A percentile compares a stretch with the other conserved stretches of the same genome.
phyloP scores from a whole-genome alignment of 768 basidiomycete species.

The Amanita muscaria region DNA sequence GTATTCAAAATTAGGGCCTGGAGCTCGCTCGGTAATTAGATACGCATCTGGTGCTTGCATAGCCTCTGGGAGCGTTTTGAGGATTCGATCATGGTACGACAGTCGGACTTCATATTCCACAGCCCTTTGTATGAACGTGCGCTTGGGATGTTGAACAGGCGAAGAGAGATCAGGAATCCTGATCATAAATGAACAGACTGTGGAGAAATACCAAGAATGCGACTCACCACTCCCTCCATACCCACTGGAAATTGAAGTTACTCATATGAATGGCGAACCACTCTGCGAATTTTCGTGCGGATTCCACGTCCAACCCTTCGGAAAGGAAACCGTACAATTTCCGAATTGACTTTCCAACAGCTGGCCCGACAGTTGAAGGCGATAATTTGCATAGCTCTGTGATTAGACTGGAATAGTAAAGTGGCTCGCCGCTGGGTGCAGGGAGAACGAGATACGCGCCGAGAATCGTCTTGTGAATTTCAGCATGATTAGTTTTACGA shows the following conservation, averaged over 20 bases:
- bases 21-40: slow-evolving; percentile 61
- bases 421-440: slow-evolving; percentile 60
- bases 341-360: slow-evolving; percentile 91
- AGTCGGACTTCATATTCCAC: slow-evolving; percentile 86
- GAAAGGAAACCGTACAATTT: slow-evolving; percentile 74
- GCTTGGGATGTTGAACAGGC: slow-evolving; percentile 71
- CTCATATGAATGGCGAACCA: slow-evolving; percentile 98
- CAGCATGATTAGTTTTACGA: not conserved
- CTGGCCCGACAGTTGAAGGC: slow-evolving; percentile 87
- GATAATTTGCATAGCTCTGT: slow-evolving; percentile 94
- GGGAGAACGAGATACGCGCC: slow-evolving; percentile 72
- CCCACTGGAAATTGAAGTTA: slow-evolving; percentile 97
- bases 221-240: slow-evolving; percentile 96
- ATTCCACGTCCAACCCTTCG: slow-evolving; percentile 81
- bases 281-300: slow-evolving; percentile 74
- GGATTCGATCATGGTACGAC: slow-evolving; percentile 88
- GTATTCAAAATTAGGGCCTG: slow-evolving; percentile 76
- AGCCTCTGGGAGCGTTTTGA: slow-evolving; percentile 76
- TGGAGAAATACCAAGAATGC: not conserved
- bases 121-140: slow-evolving; percentile 79
- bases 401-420: slow-evolving; percentile 84
- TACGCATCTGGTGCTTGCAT: slow-evolving; percentile 62
- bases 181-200: not conserved
- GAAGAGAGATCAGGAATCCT: slow-evolving; percentile 85
- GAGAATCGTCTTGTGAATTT: slow-evolving; percentile 49